Percentiles rank a stretch among this genome's conserved stretches.
Conservation (phyloP, 768 basidiomycete species). For the Lactarius pseudohatsudake region DNA sequence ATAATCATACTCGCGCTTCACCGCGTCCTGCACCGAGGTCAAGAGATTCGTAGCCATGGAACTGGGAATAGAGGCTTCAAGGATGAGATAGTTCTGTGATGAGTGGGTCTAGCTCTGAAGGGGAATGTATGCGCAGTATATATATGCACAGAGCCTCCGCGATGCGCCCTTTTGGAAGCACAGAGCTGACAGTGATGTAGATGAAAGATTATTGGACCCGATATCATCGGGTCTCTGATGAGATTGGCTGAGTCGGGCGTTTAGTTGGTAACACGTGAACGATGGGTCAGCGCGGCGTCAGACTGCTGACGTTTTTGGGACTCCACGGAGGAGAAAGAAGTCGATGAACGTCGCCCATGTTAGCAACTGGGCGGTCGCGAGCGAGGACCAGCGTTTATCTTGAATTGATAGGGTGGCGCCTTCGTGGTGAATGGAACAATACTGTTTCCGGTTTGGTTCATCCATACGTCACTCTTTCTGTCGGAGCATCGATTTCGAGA, state of each 20-base stretch:
- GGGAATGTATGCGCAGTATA: background rate
- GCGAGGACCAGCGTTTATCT: background rate
- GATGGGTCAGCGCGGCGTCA: constrained; percentile 4
- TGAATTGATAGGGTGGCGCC: background rate
- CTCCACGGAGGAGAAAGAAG: background rate
- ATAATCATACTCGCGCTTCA: constrained; percentile 19
- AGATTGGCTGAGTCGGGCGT: constrained; percentile 1
- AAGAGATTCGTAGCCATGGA: constrained; percentile 11
- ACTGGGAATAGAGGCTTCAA: background rate
- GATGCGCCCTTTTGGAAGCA: background rate
- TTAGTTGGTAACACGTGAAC: background rate
- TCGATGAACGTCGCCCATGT: background rate
- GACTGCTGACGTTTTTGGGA: background rate
- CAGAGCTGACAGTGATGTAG: background rate
- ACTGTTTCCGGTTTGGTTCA: background rate
- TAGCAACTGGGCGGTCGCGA: background rate
- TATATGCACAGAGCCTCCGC: background rate
- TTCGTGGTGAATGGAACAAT: no score
- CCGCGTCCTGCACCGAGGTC: constrained; percentile 4
- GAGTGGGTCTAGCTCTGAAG: background rate
- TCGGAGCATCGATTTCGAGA: background rate
- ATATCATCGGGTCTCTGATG: background rate
- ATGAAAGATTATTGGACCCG: background rate
- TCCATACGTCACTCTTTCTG: background rate
- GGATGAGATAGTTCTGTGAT: background rate